These are phyloP conservation scores for Tripidium arundinaceum DNA, from an alignment of 202 grass and related monocot species.

Conservation along the genomic window DNA sequence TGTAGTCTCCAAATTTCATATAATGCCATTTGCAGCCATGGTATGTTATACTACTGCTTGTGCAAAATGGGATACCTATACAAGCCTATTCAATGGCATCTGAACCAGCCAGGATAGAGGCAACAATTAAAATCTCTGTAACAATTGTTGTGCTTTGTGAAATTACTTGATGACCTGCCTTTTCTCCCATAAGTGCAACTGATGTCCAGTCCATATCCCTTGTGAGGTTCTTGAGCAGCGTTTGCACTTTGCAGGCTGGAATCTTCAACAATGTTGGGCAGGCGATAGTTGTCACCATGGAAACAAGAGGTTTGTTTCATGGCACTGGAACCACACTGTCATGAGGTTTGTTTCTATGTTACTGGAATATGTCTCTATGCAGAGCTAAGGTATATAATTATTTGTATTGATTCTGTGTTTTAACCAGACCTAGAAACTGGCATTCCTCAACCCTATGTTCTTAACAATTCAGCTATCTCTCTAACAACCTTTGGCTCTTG, in stretches of 20 bases:
- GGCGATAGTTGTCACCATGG: slow-evolving; percentile 83
- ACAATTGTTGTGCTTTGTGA: neutral
- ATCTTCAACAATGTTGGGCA: slow-evolving; percentile 90
- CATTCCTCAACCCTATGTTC: neutral
- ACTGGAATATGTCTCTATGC: slow-evolving; percentile 86
- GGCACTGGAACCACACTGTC: slow-evolving; percentile 88
- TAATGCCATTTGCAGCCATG: slow-evolving; percentile 66
- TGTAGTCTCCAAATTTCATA: slow-evolving; percentile 23
- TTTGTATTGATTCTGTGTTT: neutral
- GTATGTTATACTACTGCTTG: slow-evolving; percentile 33
- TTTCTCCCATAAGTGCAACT: slow-evolving; percentile 60
- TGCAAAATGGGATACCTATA: too few species aligned
- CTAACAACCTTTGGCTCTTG: neutral
- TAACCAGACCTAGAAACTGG: neutral
- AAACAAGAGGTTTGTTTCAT: slow-evolving; percentile 78
- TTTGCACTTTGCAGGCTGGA: slow-evolving; percentile 53
- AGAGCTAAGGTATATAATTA: slow-evolving; percentile 65
- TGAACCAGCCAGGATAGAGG: too few species aligned
- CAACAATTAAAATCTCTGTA: neutral
- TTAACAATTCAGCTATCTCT: neutral
- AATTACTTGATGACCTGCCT: neutral
- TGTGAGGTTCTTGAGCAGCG: slow-evolving; percentile 93
- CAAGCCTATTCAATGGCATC: too few species aligned
- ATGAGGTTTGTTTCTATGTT: slow-evolving; percentile 86
- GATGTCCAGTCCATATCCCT: slow-evolving; percentile 78